Evolutionary conservation across 768 basidiomycete species (phyloP), one percentile per base, ranked within the genome.

Genomic region (Leccinum fibrillosum): DNA sequence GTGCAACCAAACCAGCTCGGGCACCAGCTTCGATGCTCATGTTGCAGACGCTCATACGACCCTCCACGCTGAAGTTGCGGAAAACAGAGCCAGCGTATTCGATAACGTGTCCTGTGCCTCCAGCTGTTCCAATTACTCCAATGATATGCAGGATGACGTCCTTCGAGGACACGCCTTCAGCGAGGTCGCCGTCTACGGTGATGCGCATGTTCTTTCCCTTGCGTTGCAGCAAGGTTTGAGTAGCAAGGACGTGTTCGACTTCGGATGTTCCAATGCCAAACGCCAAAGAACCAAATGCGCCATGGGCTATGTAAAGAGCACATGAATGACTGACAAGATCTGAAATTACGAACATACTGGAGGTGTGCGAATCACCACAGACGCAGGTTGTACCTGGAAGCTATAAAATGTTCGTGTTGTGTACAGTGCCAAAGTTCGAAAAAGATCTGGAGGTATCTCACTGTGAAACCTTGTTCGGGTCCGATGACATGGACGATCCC

Each of bases 11-110:
- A 53, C 92, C 92, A 11, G 93, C 93, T 66, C 93, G 84, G 64
- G 93, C 93, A 66, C 93, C 93, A 55, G 87, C 93, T 72, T 95
- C 93, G 68, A 95, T 94, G 58, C 92, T 94, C 93, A 95, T 94
- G 76, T 95, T 95, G 76, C 92, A 94, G 61, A 86, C 86, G 66
- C 87, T 90, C 89, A 90, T 92, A 52, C 92, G 85, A 39, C 89
- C 90, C 72, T 95, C 93, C 90, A 94, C 92, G 67, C 86, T 88
- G 67, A 93, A 86, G 19, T 78, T 80, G 57, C 90, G 86, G 75
- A 93, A 90, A 54, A 92, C 88, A 8, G 88, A 89, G n/a, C 93
- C 93, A 56, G 90, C 85, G 69, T 89, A 95, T 74, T 95, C 93
- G 69, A 95, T 93, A 58, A 94, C 92, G 63, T 80, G 83, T 19